Percentiles rank a stretch among this genome's conserved stretches.
Conservation (phyloP, 2,329 filamentous ascomycete genomes). For the Tympanopsis confertula region DNA sequence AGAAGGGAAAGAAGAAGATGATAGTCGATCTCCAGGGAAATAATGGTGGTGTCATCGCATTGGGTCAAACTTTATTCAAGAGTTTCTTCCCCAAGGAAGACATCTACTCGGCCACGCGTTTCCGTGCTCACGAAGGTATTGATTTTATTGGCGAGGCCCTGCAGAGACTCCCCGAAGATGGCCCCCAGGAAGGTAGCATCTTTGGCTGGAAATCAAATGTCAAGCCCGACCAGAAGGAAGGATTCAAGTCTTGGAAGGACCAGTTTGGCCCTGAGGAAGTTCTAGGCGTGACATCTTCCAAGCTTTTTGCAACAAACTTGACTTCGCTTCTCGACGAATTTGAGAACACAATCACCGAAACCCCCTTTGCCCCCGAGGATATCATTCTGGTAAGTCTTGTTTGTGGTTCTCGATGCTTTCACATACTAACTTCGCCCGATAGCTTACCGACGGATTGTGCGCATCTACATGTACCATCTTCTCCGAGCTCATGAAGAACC, state of each 20-base stretch:
- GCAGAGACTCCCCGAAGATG: not conserved
- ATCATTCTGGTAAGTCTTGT: not conserved
- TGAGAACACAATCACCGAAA: not conserved
- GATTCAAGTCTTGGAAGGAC: not conserved
- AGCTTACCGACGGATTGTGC: conserved; percentile 41
- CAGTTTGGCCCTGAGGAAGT: not conserved
- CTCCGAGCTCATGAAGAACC: conserved; percentile 37
- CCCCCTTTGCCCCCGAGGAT: not conserved
- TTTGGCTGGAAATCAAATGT: not conserved
- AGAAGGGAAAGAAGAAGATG: not conserved
- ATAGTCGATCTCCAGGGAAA: not conserved
- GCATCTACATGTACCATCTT: conserved; percentile 49
- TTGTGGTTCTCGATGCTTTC: not conserved
- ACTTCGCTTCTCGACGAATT: not conserved
- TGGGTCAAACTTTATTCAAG: not conserved
- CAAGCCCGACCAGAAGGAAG: not conserved
- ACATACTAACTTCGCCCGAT: not conserved
- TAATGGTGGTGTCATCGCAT: not conserved
- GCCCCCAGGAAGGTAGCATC: not conserved
- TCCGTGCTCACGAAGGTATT: not conserved
- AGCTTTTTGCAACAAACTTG: not conserved
- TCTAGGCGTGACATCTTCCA: not conserved
- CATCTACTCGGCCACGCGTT: not conserved
- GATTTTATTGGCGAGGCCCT: not conserved
- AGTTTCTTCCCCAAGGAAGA: not conserved